Evolutionary conservation across 1,284 basidiomycete species (phyloP).

Genomic region (Ceratobasidium sp.): DNA sequence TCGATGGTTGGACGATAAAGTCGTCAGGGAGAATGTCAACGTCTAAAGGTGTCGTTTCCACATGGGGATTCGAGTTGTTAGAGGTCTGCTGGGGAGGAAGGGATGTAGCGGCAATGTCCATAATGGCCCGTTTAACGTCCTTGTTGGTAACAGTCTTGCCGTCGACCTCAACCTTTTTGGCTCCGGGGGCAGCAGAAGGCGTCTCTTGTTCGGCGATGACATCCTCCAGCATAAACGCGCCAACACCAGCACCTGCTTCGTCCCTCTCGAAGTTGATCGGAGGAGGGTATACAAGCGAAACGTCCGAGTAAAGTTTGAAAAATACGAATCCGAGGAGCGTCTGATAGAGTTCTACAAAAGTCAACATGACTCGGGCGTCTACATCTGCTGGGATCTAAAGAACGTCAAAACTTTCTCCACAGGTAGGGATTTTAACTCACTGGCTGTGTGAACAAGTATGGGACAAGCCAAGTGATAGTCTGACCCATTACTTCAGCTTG

Average conservation of each 20-base stretch:
- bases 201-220: constrained; percentile 53
- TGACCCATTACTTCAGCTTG: constrained; percentile 96
- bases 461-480: constrained; percentile 94
- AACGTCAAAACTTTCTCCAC: background rate
- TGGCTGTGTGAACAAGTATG: constrained; percentile 97
- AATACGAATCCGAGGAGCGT: constrained; percentile 95
- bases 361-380: constrained; percentile 97
- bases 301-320: constrained; percentile 97
- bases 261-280: constrained; percentile 86
- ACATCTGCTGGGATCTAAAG: constrained; percentile 89
- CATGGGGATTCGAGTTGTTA: constrained; percentile 42
- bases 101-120: constrained; percentile 54
- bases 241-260: constrained; percentile 87
- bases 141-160: constrained; percentile 63
- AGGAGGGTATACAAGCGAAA: constrained; percentile 93
- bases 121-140: constrained; percentile 58
- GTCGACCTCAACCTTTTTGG: constrained; percentile 58
- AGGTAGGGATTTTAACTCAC: constrained; percentile 55
- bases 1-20: constrained; percentile 71
- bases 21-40: constrained; percentile 60
- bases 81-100: constrained; percentile 47
- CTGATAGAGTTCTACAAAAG: constrained; percentile 98
- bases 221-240: constrained; percentile 83
- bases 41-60: constrained; percentile 41
- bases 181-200: constrained; percentile 48